phyloP scores from a whole-genome alignment of 208 protist genomes.

The Leishmania aethiopica region DNA sequence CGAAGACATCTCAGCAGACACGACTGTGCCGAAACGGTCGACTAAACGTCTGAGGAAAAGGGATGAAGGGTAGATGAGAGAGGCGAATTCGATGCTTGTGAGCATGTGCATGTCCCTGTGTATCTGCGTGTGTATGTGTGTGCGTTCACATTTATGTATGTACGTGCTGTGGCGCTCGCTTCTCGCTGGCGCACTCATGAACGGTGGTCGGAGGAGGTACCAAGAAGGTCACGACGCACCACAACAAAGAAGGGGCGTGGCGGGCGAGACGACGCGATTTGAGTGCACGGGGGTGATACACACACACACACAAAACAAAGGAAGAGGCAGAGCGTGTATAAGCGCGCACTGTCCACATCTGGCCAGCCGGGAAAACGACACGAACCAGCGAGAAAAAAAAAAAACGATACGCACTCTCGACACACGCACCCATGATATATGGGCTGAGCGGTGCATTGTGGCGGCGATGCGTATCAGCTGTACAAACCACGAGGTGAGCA shows the following conservation, averaged over 20 bases:
- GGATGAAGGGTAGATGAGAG: not conserved
- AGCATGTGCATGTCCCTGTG: not conserved
- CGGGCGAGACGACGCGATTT: not conserved
- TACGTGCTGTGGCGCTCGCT: not conserved
- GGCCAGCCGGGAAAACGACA: not conserved
- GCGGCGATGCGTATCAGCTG: not conserved
- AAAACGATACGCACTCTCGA: not conserved
- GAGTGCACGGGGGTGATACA: not conserved
- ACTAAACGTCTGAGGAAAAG: not conserved
- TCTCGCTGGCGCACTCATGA: not conserved
- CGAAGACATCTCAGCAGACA: not conserved
- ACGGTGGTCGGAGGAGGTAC: not conserved
- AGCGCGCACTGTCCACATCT: not conserved
- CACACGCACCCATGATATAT: too few relatives aligned
- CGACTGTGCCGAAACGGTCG: not conserved
- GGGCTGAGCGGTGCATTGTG: not conserved
- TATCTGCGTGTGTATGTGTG: not conserved
- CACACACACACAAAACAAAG: constrained; percentile 5
- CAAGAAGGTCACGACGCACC: too few relatives aligned
- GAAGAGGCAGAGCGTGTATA: not conserved
- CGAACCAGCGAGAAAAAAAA: not conserved
- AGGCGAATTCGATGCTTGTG: not conserved
- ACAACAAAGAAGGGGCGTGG: not conserved
- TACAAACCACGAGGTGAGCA: not conserved
- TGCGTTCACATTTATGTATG: not conserved